Evolutionary conservation across 2,329 filamentous ascomycete species (phyloP).

Genomic region (Cryphonectria parasitica): DNA sequence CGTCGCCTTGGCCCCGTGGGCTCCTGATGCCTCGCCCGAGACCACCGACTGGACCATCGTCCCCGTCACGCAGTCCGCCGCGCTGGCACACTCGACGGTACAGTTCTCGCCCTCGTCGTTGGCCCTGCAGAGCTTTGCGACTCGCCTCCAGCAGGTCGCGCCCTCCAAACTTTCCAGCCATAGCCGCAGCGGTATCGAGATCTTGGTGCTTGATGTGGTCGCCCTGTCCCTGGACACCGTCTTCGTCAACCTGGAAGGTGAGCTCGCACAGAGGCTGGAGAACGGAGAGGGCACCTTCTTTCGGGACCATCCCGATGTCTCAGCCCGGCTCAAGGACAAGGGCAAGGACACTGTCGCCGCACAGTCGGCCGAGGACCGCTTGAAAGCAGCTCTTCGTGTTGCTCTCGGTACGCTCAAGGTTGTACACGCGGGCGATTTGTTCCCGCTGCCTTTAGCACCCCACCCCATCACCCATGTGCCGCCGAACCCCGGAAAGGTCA

Average conservation of each 20-base stretch:
- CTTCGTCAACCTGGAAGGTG: slow-evolving; percentile 83
- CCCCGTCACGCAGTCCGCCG: slow-evolving; percentile 68
- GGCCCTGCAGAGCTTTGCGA: slow-evolving; percentile 78
- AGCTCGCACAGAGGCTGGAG: slow-evolving; percentile 78
- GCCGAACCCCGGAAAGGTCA: slow-evolving; percentile 82
- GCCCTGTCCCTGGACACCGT: slow-evolving; percentile 82
- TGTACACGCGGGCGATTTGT: slow-evolving; percentile 82
- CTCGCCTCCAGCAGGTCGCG: slow-evolving; percentile 71
- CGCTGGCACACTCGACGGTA: slow-evolving; percentile 75
- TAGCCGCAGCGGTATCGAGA: slow-evolving; percentile 78
- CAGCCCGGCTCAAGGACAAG: slow-evolving; percentile 40
- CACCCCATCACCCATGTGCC: slow-evolving; percentile 87
- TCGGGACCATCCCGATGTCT: slow-evolving; percentile 56
- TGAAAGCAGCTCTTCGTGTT: slow-evolving; percentile 71
- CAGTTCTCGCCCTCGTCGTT: slow-evolving; percentile 75
- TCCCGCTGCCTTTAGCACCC: slow-evolving; percentile 75
- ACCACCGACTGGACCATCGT: slow-evolving; percentile 83
- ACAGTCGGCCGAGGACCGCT: slow-evolving; percentile 55
- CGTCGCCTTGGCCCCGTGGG: slow-evolving; percentile 76
- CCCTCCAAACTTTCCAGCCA: slow-evolving; percentile 75
- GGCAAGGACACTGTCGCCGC: slow-evolving; percentile 29
- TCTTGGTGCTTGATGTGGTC: slow-evolving; percentile 79
- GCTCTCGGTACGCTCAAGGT: slow-evolving; percentile 74
- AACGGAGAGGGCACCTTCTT: slow-evolving; percentile 84
- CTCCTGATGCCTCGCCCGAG: slow-evolving; percentile 60